phyloP scores from a whole-genome alignment of 75 land plant species.

The Cunninghamia lanceolata region DNA sequence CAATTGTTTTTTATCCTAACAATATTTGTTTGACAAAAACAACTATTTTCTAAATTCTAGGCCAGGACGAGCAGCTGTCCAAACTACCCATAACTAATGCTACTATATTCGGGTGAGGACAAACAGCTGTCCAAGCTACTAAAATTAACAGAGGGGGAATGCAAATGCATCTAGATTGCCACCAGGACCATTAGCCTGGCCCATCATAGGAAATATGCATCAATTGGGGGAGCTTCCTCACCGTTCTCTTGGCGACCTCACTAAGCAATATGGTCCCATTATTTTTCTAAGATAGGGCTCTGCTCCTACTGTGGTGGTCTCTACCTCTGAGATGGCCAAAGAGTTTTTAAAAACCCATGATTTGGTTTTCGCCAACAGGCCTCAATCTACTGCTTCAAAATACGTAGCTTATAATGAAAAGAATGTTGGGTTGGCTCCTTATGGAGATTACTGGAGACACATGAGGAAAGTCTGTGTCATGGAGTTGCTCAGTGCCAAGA shows the following conservation, averaged over 20 bases:
- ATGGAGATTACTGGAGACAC: conserved; percentile 35
- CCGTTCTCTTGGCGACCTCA: neutral
- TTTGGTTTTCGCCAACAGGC: conserved; percentile 25
- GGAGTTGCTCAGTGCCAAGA: conserved; percentile 30
- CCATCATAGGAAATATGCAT: conserved; percentile 8
- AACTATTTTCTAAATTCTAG: too few species aligned
- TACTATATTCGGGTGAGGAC: too few species aligned
- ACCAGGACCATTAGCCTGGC: conserved; percentile 3
- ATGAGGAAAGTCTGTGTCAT: conserved; percentile 28
- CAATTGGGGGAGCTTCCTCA: conserved; percentile 1
- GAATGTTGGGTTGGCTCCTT: conserved; percentile 30
- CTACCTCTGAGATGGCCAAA: conserved; percentile 27
- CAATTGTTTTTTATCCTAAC: too few species aligned
- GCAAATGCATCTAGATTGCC: neutral
- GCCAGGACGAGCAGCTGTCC: too few species aligned
- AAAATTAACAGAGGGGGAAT: too few species aligned
- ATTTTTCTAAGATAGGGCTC: conserved; percentile 24
- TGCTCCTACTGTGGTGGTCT: conserved; percentile 16
- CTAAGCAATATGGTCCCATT: conserved; percentile 29
- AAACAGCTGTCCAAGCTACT: too few species aligned
- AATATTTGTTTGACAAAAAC: too few species aligned
- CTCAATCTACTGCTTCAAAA: conserved; percentile 2
- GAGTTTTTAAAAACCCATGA: conserved; percentile 51
- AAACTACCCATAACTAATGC: too few species aligned
- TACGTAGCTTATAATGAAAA: conserved; percentile 9